Conservation (phyloP, 2,329 filamentous ascomycete species). For the Drechmeria coniospora region DNA sequence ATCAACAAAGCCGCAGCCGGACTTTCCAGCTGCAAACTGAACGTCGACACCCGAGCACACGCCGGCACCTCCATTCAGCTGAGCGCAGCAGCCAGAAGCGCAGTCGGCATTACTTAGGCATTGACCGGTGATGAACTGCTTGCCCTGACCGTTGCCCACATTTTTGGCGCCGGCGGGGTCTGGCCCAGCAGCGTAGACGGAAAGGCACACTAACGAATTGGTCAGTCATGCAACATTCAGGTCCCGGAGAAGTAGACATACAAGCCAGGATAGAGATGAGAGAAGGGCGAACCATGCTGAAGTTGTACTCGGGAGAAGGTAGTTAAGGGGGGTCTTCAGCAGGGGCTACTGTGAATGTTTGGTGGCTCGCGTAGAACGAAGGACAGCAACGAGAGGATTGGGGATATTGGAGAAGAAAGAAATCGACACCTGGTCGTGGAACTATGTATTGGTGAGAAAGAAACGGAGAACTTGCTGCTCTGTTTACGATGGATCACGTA, state of each 20-base stretch:
- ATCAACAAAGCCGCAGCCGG: constrained; percentile 14
- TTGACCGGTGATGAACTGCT: constrained; percentile 15
- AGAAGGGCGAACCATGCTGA: constrained; percentile 12
- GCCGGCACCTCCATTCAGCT: constrained; percentile 9
- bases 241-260: constrained; percentile 6
- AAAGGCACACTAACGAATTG: background rate
- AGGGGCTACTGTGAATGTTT: too few species aligned
- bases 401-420: too few species aligned
- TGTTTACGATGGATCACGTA: too few species aligned
- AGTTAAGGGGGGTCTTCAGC: too few species aligned
- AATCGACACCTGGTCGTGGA: too few species aligned
- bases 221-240: constrained; percentile 1
- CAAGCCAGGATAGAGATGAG: constrained; percentile 10
- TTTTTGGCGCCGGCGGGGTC: constrained; percentile 9
- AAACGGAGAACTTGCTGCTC: too few species aligned
- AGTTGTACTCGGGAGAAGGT: too few species aligned
- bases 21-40: constrained; percentile 15
- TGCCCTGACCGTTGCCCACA: constrained; percentile 10
- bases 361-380: too few species aligned
- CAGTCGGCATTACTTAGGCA: constrained; percentile 15
- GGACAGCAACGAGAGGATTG: too few species aligned
- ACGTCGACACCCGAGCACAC: constrained; percentile 15
- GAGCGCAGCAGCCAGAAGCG: constrained; percentile 13
- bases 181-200: constrained; percentile 4
- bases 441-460: too few species aligned